Conservation (phyloP, 768 basidiomycete genomes). For the Lactarius hengduanensis region DNA sequence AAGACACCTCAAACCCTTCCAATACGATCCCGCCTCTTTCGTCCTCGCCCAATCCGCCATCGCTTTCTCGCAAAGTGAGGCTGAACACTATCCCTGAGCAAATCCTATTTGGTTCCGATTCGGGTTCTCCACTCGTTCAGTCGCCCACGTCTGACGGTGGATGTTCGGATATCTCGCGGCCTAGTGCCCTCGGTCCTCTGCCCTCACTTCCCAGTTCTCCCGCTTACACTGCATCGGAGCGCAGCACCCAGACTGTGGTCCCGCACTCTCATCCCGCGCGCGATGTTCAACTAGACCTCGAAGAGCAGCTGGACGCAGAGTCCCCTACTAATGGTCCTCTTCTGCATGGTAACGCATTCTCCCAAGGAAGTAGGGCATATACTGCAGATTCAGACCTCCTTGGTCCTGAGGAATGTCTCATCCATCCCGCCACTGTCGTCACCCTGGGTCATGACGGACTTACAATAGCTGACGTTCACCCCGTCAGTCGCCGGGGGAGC, state of each 20-base stretch:
- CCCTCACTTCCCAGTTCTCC: conserved; percentile 8
- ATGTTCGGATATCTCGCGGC: conserved; percentile 9
- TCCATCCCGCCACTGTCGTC: not conserved
- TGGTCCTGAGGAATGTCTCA: not conserved
- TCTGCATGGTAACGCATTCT: not conserved
- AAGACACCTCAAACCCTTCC: not conserved
- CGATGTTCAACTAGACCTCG: not conserved
- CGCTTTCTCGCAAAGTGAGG: not conserved
- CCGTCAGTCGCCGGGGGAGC: not conserved
- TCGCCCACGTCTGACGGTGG: not conserved
- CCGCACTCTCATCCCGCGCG: not conserved
- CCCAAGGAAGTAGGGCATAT: not conserved
- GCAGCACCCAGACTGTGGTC: conserved; percentile 5
- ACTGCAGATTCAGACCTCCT: not conserved
- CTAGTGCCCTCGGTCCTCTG: conserved; percentile 8
- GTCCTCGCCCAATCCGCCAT: too few relatives aligned
- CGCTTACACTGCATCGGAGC: not conserved
- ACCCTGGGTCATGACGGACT: not conserved
- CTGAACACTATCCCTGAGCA: not conserved
- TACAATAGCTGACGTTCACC: not conserved
- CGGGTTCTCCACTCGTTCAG: not conserved
- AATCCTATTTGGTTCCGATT: not conserved
- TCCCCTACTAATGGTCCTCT: not conserved
- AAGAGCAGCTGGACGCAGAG: not conserved
- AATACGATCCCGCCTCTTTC: not conserved